Base-by-base conservation (phyloP, 768 basidiomycete species). In the Clitopilus hobsonii region DNA sequence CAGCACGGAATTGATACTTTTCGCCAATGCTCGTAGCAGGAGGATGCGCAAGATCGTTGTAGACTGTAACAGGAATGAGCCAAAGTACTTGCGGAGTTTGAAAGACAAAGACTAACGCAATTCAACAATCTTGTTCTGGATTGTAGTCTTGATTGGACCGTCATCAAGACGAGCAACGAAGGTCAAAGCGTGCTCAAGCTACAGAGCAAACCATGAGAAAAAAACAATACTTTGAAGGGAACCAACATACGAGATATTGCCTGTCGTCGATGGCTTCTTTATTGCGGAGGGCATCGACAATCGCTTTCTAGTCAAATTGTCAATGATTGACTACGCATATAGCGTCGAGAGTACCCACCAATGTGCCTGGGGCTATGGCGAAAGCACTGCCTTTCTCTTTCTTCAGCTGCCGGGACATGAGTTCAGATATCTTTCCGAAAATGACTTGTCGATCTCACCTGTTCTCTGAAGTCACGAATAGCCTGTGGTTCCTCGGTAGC, bases 21-120 rank as follows among this genome's bases (percentile, higher is more conserved):
- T 77, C 72, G 16, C 89, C 84, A 30, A 91, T 67, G 58, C 74
- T 83, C 1, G 91, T 89, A 6, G 83, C 72, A 6, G 91, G 79
- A 2, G 92, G 92, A 66, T 94, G 92, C 0, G 83, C 69, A 14
- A 96, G 79, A 67, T 94, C 93, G 58, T 87, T 82, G 67, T 91
- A 93, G 55, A 91, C 89, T 91, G 59, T 20, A 29, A 24, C 8
- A 28, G 29, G 49, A 36, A 58, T 30, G 4, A 18, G 22, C 29
- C 18, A 52, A 49, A 28, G 13, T 49, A n/a, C 16, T 14, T 14
- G 45, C 7, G 54, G 18, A 55, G 16, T 11, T 3, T 16, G 18
- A n/a, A 24, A 20, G 23, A 25, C 51, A 38, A 49, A 29, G 6
- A 74, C 87, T 57, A 56, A 90, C 91, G 63, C 27, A 83, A 72